Conservation (phyloP, 1,139 yeast genomes). For the Sugiyamaella novakii region DNA sequence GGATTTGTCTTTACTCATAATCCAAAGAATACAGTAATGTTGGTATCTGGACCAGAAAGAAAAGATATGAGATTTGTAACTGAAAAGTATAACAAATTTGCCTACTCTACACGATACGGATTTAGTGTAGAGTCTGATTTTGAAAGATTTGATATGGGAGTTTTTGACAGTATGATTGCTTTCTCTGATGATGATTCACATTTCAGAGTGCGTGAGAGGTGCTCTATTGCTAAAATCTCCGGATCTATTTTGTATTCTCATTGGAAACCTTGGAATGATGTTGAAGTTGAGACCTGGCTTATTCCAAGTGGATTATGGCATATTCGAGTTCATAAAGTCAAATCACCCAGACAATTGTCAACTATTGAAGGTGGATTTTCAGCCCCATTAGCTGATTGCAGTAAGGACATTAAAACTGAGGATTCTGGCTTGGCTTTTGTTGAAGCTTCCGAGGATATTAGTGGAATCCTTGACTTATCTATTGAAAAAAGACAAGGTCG, state of each 20-base stretch:
- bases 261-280: conserved; percentile 37
- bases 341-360: conserved; percentile 25
- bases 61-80: conserved; percentile 31
- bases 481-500: conserved; percentile 25
- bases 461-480: conserved; percentile 26
- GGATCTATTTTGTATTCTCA: conserved; percentile 32
- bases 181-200: conserved; percentile 29
- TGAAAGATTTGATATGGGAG: conserved; percentile 31
- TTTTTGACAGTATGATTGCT: conserved; percentile 31
- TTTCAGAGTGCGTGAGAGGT: conserved; percentile 28
- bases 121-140: conserved; percentile 36
- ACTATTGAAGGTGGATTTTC: conserved; percentile 37
- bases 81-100: conserved; percentile 42
- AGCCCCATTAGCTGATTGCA: conserved; percentile 13
- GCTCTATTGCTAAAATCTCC: conserved; percentile 33
- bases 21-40: conserved; percentile 32
- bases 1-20: conserved; percentile 33
- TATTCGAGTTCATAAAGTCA: conserved; percentile 35
- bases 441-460: conserved; percentile 21
- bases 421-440: conserved; percentile 18
- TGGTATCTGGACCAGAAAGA: conserved; percentile 37
- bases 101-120: conserved; percentile 40
- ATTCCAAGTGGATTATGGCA: conserved; percentile 35
- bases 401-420: conserved; percentile 6
- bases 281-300: conserved; percentile 37